Percentiles rank a stretch among this genome's conserved stretches.
These are phyloP conservation scores for Acmispon strigosus DNA, from an alignment of 306 rosid species.

Conservation along the genomic window DNA sequence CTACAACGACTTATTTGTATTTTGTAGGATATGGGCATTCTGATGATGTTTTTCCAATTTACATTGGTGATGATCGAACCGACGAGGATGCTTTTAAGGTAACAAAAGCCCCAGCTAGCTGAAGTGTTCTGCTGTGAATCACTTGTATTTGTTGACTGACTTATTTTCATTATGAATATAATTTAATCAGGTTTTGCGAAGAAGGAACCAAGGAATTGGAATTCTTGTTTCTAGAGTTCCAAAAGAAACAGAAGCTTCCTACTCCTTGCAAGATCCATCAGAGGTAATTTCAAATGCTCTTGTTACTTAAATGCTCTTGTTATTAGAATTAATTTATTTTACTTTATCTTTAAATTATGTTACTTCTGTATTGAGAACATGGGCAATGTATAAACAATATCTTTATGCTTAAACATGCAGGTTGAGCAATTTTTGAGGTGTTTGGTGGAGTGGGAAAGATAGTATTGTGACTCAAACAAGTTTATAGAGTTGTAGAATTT, in stretches of 20 bases:
- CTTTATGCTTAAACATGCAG: slow-evolving; percentile 30
- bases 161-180: background rate
- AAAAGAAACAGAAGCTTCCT: slow-evolving; percentile 84
- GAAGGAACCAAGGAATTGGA: slow-evolving; percentile 78
- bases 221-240: slow-evolving; percentile 79
- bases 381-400: background rate
- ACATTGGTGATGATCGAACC: slow-evolving; percentile 88
- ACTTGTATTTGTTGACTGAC: background rate
- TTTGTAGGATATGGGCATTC: slow-evolving; percentile 65
- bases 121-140: background rate
- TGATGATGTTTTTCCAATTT: slow-evolving; percentile 61
- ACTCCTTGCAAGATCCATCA: slow-evolving; percentile 78
- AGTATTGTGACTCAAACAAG: slow-evolving; percentile 15
- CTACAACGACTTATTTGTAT: no score
- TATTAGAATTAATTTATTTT: background rate
- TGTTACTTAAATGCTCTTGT: no score
- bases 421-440: slow-evolving; percentile 77
- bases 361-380: background rate
- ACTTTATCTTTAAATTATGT: no score
- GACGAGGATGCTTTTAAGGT: slow-evolving; percentile 98
- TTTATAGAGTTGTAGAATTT: slow-evolving; percentile 2
- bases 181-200: slow-evolving; percentile 48
- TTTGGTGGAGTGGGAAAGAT: slow-evolving; percentile 67
- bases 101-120: background rate
- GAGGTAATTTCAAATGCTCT: slow-evolving; percentile 36